Evolutionary conservation across 179 eudicot genomes (phyloP).

Genomic region (Carnegiea gigantea): DNA sequence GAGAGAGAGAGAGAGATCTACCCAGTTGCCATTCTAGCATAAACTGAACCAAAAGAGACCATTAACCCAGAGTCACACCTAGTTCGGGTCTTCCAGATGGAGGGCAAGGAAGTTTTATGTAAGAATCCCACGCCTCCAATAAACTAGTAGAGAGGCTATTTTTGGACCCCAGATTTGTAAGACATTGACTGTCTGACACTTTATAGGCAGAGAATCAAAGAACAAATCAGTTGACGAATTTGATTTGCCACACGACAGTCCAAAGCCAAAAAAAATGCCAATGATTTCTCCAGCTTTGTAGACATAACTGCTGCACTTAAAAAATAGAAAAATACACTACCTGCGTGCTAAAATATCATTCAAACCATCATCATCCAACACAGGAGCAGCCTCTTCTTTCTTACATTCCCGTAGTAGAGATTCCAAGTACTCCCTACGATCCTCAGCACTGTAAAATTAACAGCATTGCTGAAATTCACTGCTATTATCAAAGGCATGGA

Average conservation of each 20-base stretch:
- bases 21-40: no score
- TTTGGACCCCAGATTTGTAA: no score
- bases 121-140: no score
- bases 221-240: not conserved
- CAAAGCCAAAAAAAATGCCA: not conserved
- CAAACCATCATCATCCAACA: slow-evolving; percentile 84
- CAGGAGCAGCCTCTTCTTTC: slow-evolving; percentile 98
- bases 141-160: no score
- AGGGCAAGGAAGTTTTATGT: no score
- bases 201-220: not conserved
- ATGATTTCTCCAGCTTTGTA: not conserved
- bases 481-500: not conserved
- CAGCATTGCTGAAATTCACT: not conserved
- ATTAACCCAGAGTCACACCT: no score
- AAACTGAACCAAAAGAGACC: no score
- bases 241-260: not conserved
- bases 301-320: not conserved
- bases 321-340: slow-evolving; percentile 32
- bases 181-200: not conserved
- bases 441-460: slow-evolving; percentile 73
- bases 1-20: no score
- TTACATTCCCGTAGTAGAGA: slow-evolving; percentile 88
- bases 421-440: slow-evolving; percentile 97
- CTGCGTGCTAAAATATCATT: slow-evolving; percentile 96
- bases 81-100: no score